Base-by-base conservation (phyloP, 176 grass and related monocot species). In the Oryza australiensis region DNA sequence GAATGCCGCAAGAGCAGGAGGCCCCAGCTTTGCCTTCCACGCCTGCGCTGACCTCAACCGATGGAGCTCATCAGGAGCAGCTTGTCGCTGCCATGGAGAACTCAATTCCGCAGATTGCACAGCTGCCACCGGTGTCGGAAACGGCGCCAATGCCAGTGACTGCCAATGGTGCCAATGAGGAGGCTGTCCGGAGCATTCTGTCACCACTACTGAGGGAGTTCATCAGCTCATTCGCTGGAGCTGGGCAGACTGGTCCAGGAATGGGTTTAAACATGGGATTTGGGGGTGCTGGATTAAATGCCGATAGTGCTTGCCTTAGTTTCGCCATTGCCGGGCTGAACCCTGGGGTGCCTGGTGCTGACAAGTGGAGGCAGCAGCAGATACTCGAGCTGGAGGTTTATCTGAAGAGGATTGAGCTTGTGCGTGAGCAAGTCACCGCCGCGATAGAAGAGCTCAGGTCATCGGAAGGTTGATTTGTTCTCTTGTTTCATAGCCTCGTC, bases 371-470 rank as follows among this genome's bases (percentile, higher is more conserved):
- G 77, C 86, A 83, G 68, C 94, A 97, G 23, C 92, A 89, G 33
- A 91, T 97, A 74, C 26, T 94, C 60, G 92, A 97, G 79, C 83
- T 97, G 37, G 92, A 97, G 87, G 94, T 97, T 33, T 97, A 91
- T 70, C 78, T 97, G 8, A 90, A 88, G 70, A 84, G 94, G 77
- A 88, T 97, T 26, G 92, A 97, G 76, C 88, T 97, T 76, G 23
- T 97, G 9, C 72, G 80, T 33, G 89, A 97, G 66, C 89, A 97
- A 74, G 84, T 97, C 59, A 89, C 65, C 0, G 64, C 64, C 8
- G 91, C 22, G 5, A 35, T 97, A 53, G 64, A 90, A 82, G 90
- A 94, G n/a, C 83, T 94, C 70, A 94, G 80, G 77, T 89, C 83
- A 37, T 74, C 69, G 12, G 33, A 68, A 70, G 12, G 32, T 63